phyloP scores from a whole-genome alignment of 176 grass and related monocot species.

The Zea mays region Zm-B73-REFERENCE-NAM-5.0 NC_050100.1:155919501-155920000 shows the following conservation, averaged over 20 bases:
- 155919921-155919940: neutral
- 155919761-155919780: too few relatives aligned
- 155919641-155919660: neutral
- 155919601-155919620: too few relatives aligned
- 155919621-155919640: too few relatives aligned
- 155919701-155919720: neutral
- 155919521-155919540: too few relatives aligned
- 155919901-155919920: slow-evolving; percentile 10
- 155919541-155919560: too few relatives aligned
- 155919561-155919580: too few relatives aligned
- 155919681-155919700: neutral
- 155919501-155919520: too few relatives aligned
- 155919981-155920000: slow-evolving; percentile 11
- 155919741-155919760: neutral
- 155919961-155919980: slow-evolving; percentile 10
- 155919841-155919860: slow-evolving; percentile 33
- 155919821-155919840: neutral
- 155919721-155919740: neutral
- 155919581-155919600: too few relatives aligned
- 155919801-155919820: neutral
- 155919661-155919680: neutral
- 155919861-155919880: slow-evolving; percentile 5
- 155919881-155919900: neutral
- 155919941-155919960: neutral
- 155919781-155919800: too few relatives aligned